Percentiles rank a stretch among this genome's conserved stretches.
Conservation (phyloP, 345 rosid genomes). For the Populus nigra region DNA sequence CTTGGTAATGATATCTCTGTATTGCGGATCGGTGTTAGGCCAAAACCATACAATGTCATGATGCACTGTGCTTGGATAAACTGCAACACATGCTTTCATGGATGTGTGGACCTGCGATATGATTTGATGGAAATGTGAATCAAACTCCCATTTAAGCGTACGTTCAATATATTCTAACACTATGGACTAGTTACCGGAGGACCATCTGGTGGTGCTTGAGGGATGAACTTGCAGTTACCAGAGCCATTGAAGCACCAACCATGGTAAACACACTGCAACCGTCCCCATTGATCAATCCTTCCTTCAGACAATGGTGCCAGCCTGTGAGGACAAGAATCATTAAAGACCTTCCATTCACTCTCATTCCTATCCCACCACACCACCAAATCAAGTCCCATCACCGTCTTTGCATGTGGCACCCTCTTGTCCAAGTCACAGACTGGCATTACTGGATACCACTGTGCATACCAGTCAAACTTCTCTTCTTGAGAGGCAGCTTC, state of each 20-base stretch:
- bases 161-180: background rate
- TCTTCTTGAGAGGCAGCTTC: constrained; percentile 18
- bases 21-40: constrained; percentile 75
- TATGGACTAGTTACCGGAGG: constrained; percentile 21
- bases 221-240: constrained; percentile 12
- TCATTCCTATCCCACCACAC: constrained; percentile 86
- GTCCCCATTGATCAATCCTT: constrained; percentile 72
- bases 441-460: constrained; percentile 80
- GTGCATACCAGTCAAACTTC: constrained; percentile 65
- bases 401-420: constrained; percentile 61
- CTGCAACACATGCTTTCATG: constrained; percentile 73
- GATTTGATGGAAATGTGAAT: too few relatives aligned
- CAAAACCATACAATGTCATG: constrained; percentile 90
- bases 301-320: constrained; percentile 61
- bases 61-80: constrained; percentile 68
- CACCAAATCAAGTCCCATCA: constrained; percentile 72
- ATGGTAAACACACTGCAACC: constrained; percentile 80
- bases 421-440: constrained; percentile 71
- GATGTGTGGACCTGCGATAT: constrained; percentile 58
- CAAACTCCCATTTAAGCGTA: background rate
- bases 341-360: constrained; percentile 36
- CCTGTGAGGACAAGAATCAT: constrained; percentile 40
- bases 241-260: constrained; percentile 84
- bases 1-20: constrained; percentile 54
- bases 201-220: constrained; percentile 73